Evolutionary conservation across 2,329 filamentous ascomycete species (phyloP).

Genomic region (Neofusicoccum laricinum): DNA sequence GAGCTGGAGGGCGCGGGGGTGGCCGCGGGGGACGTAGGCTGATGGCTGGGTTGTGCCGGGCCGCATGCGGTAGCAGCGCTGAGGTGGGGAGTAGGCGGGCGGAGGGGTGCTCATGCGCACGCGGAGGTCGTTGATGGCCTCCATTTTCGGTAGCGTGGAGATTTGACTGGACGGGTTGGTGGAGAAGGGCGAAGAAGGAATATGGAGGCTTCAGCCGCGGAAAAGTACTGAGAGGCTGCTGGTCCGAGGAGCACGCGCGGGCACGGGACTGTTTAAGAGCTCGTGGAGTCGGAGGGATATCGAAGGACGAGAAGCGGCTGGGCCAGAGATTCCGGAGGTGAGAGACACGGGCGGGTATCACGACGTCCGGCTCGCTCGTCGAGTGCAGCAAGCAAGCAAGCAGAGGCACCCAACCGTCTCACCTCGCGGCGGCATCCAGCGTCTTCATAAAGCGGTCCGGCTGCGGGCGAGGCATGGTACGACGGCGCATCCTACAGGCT

Average conservation of each 20-base stretch:
- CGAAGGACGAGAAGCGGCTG: too few species aligned
- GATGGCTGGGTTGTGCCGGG: neutral
- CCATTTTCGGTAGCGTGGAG: neutral
- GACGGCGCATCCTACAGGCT: neutral
- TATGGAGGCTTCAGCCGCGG: too few species aligned
- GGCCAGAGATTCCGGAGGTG: neutral
- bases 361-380: neutral
- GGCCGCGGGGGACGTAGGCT: constrained; percentile 1
- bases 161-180: too few species aligned
- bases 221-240: too few species aligned
- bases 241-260: too few species aligned
- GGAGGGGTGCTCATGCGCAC: neutral
- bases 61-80: neutral
- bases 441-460: neutral
- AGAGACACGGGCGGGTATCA: constrained; percentile 12
- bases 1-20: neutral
- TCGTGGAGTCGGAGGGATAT: too few species aligned
- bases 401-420: neutral
- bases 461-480: neutral
- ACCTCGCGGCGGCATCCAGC: neutral
- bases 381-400: neutral
- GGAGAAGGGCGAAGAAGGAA: too few species aligned
- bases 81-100: neutral
- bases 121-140: neutral
- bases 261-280: too few species aligned